Evolutionary conservation across 371 early-diverging fungal species (phyloP), one percentile per base, ranked within the genome.

Genomic region (Apophysomyces elegans): DNA sequence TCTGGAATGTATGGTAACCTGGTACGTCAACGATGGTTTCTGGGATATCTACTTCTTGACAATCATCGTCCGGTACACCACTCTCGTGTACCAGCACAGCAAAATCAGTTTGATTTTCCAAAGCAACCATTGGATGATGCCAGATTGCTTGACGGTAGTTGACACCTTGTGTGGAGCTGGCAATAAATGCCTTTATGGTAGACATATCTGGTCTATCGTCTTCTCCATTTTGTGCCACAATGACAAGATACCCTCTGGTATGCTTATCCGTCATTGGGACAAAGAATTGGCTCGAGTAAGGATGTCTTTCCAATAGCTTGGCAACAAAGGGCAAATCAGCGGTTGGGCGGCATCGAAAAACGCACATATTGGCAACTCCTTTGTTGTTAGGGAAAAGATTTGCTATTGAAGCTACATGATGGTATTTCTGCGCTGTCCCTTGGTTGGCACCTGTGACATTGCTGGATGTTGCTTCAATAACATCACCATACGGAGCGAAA

Each of bases 111-210:
- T 69, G 74, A 50, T 78, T 56, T 41, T 88, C 86, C 13, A 93
- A 69, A 6, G 84, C 88, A 66, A 95, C 80, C 93, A 95, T 94
- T 7, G 95, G 95, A 72, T 93, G 93, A 70, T 96, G 96, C 96
- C 96, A 96, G 45, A 88, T 83, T 68, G 90, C 92, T 21, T 87
- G 82, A 57, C 81, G 73, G 74, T 96, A 96, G 74, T 89, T 94
- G 69, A 96, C 84, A 8, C 92, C 96, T 81, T 96, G 95, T 8
- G 73, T 81, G 8, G 82, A 76, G 58, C 77, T 79, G n/a, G 89
- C 93, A 21, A 90, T 73, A 68, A 94, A 95, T 0, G 93, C 93
- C 54, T 82, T 86, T 18, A 95, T 71, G 0, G 94, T 92, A 56
- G 75, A 72, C 74, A 89, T 67, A 65, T 94, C 91, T 16, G 96